Percentiles rank a stretch among this genome's conserved stretches.
These are phyloP conservation scores for Alliaria petiolata DNA, from an alignment of 345 rosid genomes.

Conservation along the genomic window DNA sequence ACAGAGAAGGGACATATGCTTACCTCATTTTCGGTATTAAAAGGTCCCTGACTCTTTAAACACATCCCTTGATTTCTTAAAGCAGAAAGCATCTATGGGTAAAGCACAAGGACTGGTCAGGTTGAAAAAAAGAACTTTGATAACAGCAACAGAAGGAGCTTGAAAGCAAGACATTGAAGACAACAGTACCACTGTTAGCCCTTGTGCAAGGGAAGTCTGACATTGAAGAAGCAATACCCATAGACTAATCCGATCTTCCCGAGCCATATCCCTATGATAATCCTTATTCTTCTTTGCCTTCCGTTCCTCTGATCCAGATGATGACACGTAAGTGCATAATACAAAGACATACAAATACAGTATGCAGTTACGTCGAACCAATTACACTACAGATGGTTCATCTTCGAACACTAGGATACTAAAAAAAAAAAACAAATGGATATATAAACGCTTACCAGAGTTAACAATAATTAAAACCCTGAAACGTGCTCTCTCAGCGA, in stretches of 20 bases:
- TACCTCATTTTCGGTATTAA: constrained; percentile 86
- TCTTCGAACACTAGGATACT: background rate
- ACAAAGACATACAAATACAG: constrained; percentile 10
- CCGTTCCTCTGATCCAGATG: constrained; percentile 52
- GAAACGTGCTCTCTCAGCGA: constrained; percentile 76
- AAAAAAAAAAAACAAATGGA: background rate
- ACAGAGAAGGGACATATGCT: background rate
- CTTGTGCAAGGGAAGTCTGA: constrained; percentile 82
- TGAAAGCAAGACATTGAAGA: background rate
- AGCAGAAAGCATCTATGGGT: constrained; percentile 74
- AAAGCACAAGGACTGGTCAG: background rate
- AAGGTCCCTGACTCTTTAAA: constrained; percentile 59
- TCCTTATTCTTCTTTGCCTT: constrained; percentile 83
- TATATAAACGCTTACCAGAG: constrained; percentile 34
- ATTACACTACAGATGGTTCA: background rate
- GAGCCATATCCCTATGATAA: constrained; percentile 52
- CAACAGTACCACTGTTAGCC: constrained; percentile 66
- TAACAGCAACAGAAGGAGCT: background rate
- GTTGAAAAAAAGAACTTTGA: background rate
- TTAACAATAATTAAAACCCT: constrained; percentile 43
- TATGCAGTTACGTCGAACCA: background rate
- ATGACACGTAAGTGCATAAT: background rate
- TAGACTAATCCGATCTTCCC: constrained; percentile 67
- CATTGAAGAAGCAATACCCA: constrained; percentile 74
- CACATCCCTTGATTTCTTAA: constrained; percentile 67